A percentile compares a stretch with the other conserved stretches of the same genome.
These are phyloP conservation scores for Neurospora sp. DNA, from an alignment of 2,329 filamentous ascomycete species.

Conservation along the genomic window DNA sequence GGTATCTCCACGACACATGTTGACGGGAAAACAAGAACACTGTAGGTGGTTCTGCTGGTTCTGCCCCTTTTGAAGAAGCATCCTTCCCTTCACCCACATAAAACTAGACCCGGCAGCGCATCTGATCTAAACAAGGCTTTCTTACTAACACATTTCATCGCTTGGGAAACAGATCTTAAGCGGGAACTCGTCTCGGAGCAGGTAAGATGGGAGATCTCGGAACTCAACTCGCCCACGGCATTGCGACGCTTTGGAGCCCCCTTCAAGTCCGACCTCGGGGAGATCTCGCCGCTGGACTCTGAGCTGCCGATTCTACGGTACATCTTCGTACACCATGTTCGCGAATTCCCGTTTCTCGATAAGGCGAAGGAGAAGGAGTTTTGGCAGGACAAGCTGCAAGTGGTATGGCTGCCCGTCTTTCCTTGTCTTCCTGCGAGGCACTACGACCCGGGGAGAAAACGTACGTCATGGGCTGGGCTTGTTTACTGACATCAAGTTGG, in stretches of 20 bases:
- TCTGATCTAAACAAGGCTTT: neutral
- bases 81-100: neutral
- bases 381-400: constrained; percentile 96
- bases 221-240: constrained; percentile 90
- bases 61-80: neutral
- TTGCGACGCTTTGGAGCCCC: constrained; percentile 91
- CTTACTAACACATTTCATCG: constrained; percentile 15
- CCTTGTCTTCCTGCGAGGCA: neutral
- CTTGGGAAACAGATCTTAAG: constrained; percentile 63
- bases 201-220: constrained; percentile 79
- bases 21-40: constrained; percentile 97
- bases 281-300: constrained; percentile 86
- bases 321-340: constrained; percentile 96
- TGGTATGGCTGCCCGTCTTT: constrained; percentile 46
- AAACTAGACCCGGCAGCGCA: neutral
- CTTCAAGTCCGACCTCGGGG: constrained; percentile 85
- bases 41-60: constrained; percentile 48
- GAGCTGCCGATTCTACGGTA: constrained; percentile 89
- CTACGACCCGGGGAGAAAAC: neutral
- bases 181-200: constrained; percentile 87
- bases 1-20: constrained; percentile 34
- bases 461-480: neutral
- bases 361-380: constrained; percentile 98
- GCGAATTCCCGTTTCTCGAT: constrained; percentile 95
- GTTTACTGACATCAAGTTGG: neutral